Conservation (phyloP, 441 rosid genomes). For the Lepidium campestre region DNA sequence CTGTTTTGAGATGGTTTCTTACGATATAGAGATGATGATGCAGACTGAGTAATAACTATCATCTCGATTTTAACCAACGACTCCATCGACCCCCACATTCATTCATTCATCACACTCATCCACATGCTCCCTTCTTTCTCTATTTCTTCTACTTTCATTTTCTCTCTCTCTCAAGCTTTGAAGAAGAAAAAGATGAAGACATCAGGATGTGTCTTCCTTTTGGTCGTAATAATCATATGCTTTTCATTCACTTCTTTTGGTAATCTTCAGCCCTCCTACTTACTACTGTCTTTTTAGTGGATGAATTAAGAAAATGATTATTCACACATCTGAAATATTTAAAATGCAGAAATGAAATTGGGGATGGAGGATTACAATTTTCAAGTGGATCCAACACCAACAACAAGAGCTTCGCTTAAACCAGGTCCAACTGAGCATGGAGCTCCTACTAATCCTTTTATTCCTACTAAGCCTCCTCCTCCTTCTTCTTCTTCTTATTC, state of each 20-base stretch:
- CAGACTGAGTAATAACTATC: slow-evolving; percentile 17
- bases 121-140: not conserved
- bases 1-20: slow-evolving; percentile 20
- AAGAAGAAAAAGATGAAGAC: slow-evolving; percentile 19
- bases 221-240: not conserved
- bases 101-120: slow-evolving; percentile 18
- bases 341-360: slow-evolving; percentile 14
- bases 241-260: slow-evolving; percentile 18
- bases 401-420: not conserved
- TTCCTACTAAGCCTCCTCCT: slow-evolving; percentile 24
- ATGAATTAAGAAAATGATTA: not conserved
- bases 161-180: not conserved
- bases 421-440: slow-evolving; percentile 30
- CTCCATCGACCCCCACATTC: not conserved
- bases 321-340: not conserved
- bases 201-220: slow-evolving; percentile 3
- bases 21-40: not conserved
- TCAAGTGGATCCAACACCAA: slow-evolving; percentile 19
- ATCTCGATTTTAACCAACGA: slow-evolving; percentile 26
- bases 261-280: not conserved
- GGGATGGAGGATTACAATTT: slow-evolving; percentile 22
- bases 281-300: not conserved
- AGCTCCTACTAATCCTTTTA: slow-evolving; percentile 23
- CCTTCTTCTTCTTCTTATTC: not conserved
- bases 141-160: not conserved